These are phyloP conservation scores for Encephalitozoon romaleae DNA, from an alignment of 371 early-diverging fungal species.

Conservation along the genomic window DNA sequence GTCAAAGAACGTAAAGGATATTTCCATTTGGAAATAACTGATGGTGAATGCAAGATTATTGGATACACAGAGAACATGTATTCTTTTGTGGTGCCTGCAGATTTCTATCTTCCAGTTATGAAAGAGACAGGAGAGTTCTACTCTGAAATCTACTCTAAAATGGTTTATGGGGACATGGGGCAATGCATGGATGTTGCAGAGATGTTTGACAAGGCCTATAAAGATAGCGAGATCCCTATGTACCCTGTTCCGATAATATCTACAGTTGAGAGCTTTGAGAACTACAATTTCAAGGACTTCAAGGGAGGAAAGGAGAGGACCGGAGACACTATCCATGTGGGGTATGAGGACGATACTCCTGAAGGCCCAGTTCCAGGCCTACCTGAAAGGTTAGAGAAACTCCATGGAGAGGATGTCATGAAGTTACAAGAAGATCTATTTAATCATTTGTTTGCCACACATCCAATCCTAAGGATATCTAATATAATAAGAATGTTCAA, in stretches of 20 bases:
- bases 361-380: neutral
- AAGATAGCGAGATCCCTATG: constrained; percentile 15
- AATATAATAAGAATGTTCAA: constrained; percentile 1
- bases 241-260: constrained; percentile 4
- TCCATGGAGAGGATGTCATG: neutral
- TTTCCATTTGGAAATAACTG: constrained; percentile 23
- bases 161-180: constrained; percentile 13
- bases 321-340: neutral
- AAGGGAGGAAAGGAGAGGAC: neutral
- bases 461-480: constrained; percentile 15
- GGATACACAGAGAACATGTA: neutral
- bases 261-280: constrained; percentile 7
- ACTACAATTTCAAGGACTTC: neutral
- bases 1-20: neutral
- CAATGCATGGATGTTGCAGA: neutral
- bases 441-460: neutral
- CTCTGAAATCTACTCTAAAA: neutral
- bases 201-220: neutral
- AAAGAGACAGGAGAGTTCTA: constrained; percentile 17
- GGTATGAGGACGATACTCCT: neutral
- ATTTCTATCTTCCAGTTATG: constrained; percentile 29
- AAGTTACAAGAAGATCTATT: neutral
- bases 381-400: neutral
- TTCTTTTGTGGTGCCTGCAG: constrained; percentile 23
- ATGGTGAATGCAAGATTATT: neutral